These are phyloP conservation scores for Pseudogymnoascus sp. DNA, from an alignment of 2,329 filamentous ascomycete genomes.

Conservation along the genomic window DNA sequence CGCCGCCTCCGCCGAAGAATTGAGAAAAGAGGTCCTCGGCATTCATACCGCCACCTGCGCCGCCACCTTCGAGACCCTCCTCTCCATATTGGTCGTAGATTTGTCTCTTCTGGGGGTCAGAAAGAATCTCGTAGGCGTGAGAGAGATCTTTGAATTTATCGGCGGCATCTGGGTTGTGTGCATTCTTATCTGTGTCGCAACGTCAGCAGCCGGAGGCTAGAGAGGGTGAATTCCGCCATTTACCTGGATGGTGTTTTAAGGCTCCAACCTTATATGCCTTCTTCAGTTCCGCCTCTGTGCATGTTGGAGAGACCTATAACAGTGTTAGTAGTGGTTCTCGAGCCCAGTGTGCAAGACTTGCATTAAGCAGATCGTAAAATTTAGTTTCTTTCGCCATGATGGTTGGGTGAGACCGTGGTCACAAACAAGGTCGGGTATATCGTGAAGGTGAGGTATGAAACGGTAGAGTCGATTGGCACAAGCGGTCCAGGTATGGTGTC, in stretches of 20 bases:
- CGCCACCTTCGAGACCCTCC: constrained; percentile 87
- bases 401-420: constrained; percentile 10
- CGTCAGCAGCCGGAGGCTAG: constrained; percentile 15
- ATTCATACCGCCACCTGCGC: constrained; percentile 75
- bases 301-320: constrained; percentile 64
- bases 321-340: constrained; percentile 23
- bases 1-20: constrained; percentile 73
- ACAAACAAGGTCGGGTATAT: constrained; percentile 3
- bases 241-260: constrained; percentile 78
- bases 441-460: background rate
- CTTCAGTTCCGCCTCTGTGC: constrained; percentile 81
- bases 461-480: background rate
- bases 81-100: constrained; percentile 98
- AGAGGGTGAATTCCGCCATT: constrained; percentile 25
- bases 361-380: constrained; percentile 71
- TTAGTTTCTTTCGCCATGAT: constrained; percentile 75
- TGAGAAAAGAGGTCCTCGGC: constrained; percentile 94
- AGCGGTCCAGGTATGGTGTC: constrained; percentile 1
- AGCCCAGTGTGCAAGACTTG: constrained; percentile 38
- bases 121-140: constrained; percentile 90
- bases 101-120: constrained; percentile 81
- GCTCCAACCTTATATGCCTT: constrained; percentile 81
- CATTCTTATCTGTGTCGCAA: constrained; percentile 73
- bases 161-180: constrained; percentile 82
- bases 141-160: constrained; percentile 99